These are phyloP conservation scores for Collariella sp. DNA, from an alignment of 495 filamentous ascomycete genomes.

Conservation along the genomic window DNA sequence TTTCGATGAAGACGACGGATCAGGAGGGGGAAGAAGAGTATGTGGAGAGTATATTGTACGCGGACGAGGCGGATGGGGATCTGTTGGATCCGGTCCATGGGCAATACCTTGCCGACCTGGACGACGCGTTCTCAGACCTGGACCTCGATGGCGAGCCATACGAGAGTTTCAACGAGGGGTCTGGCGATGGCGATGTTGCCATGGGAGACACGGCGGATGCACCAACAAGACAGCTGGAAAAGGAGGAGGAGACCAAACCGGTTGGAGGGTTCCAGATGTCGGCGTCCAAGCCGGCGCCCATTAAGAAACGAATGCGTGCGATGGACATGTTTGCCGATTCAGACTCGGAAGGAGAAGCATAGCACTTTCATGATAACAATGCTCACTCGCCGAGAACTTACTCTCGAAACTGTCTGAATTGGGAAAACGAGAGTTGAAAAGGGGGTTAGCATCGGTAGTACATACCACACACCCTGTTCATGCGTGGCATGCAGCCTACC, in stretches of 20 bases:
- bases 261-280: conserved; percentile 24
- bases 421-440: too few species aligned
- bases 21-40: conserved; percentile 19
- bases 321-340: conserved; percentile 90
- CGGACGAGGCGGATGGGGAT: conserved; percentile 32
- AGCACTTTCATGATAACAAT: not conserved
- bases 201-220: conserved; percentile 17
- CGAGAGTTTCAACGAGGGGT: conserved; percentile 8
- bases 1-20: conserved; percentile 17
- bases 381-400: conserved; percentile 9
- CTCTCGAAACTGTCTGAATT: not conserved
- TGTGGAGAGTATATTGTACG: conserved; percentile 24
- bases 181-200: conserved; percentile 6
- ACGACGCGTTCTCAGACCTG: conserved; percentile 22
- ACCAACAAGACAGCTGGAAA: conserved; percentile 16
- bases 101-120: conserved; percentile 20
- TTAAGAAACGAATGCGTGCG: conserved; percentile 61
- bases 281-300: conserved; percentile 20
- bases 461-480: too few species aligned
- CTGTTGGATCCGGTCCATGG: conserved; percentile 7
- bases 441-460: too few species aligned
- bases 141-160: conserved; percentile 24
- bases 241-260: conserved; percentile 10
- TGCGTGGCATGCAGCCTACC: too few species aligned
- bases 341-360: conserved; percentile 32